Evolutionary conservation across 176 grass and related monocot species (phyloP), one percentile per base, ranked within the genome.

Genomic region (Ananas comosus): DNA sequence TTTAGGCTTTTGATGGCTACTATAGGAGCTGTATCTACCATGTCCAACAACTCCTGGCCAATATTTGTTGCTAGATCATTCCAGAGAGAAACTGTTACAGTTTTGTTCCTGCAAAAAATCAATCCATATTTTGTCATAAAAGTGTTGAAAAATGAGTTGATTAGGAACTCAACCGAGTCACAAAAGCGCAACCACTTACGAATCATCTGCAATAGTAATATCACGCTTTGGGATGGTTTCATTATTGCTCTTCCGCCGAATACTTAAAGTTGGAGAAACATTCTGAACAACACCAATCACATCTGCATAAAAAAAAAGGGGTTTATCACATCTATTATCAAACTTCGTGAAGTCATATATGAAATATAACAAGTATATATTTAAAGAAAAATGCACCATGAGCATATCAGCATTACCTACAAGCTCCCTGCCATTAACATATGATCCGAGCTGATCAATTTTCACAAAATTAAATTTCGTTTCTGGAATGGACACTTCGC

Each of bases 21-120:
- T 2, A 91, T 52, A 28, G 94, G 94, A 11, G 81, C 68, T 74
- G 84, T 82, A 42, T 82, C 88, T 84, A 88, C 87, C 52, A 82
- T 88, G 74, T 93, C 89, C 72, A 99, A 77, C 66, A 99, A 85
- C 64, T 99, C 72, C 72, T 99, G 89, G n/a, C 94, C 94, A 70
- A 74, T 52, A 16, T 64, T 83, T 52, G 89, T 99, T 13, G 94
- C 89, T 80, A 93, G 94, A 84, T 99, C 87, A 74, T 88, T 90
- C 94, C 94, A 99, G 21, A 99, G 82, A 79, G 94, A 88, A 64
- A 93, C 70, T 3, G 48, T 74, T 5, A 99, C 94, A 86, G 80
- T 99, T 82, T 93, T 99, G 72, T 81, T 92, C 67, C 89, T 99
- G 57, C 1, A 66, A 86, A 23, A 25, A 80, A 24, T 75, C 66